Conservation (phyloP, 352 stramenopile genomes). For the Halophytophthora batemanensis region DNA sequence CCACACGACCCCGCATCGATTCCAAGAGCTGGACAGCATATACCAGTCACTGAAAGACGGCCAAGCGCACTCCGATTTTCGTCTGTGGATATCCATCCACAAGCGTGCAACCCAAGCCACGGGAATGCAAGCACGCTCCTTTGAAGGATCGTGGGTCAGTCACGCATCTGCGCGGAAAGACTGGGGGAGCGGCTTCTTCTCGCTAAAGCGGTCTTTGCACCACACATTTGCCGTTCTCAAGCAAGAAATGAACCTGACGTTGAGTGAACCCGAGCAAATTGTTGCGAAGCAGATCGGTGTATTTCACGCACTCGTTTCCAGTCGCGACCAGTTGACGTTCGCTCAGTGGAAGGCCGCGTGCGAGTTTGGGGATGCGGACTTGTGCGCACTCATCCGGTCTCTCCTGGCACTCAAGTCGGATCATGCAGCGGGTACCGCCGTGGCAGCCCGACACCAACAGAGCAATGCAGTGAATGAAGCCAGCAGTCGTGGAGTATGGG, state of each 20-base stretch:
- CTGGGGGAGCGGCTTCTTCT: constrained; percentile 15
- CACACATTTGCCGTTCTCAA: constrained; percentile 26
- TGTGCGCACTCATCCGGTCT: constrained; percentile 7
- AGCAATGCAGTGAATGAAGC: background rate
- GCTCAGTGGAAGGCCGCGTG: constrained; percentile 16
- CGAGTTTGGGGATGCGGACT: constrained; percentile 26
- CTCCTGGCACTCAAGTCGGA: constrained; percentile 2
- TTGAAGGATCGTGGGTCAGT: constrained; percentile 3
- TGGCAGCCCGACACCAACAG: constrained; percentile 1
- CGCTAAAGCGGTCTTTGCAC: constrained; percentile 20
- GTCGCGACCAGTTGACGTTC: constrained; percentile 23
- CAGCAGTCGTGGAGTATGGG: constrained; percentile 6
- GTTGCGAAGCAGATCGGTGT: constrained; percentile 19
- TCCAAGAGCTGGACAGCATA: constrained; percentile 23
- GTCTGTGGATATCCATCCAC: constrained; percentile 46
- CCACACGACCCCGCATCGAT: constrained; percentile 18
- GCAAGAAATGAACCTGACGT: constrained; percentile 8
- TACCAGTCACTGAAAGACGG: constrained; percentile 29
- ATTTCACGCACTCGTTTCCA: constrained; percentile 21
- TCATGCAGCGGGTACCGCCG: too few relatives aligned
- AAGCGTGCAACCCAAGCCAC: background rate
- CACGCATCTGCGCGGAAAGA: constrained; percentile 5
- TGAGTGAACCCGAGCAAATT: constrained; percentile 10
- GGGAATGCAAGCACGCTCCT: background rate
- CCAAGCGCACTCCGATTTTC: constrained; percentile 52